Base-by-base conservation (phyloP, 225 moss, liverwort and hornwort genomes). In the Marchantia polymorpha region DNA sequence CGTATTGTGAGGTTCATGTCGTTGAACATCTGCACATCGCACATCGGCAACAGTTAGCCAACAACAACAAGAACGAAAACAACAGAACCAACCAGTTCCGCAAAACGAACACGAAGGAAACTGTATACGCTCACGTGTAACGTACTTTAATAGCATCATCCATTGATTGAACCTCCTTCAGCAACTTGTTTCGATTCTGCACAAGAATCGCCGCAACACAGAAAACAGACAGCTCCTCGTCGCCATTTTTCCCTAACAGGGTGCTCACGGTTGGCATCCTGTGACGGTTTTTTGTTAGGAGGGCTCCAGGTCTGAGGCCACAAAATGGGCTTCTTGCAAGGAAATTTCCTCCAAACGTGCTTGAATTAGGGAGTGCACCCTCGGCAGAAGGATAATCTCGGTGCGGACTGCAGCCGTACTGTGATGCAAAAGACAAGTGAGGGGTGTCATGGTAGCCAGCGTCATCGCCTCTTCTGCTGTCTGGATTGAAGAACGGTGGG, bases 281-380 rank as follows among this genome's bases (percentile, higher is more conserved):
- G 6, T 83, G 89, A 29, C 87, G 88, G 29, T 82, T 80, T 73
- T 87, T 90, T 47, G 79, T 87, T 82, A 93, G 87, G 2, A 93
- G 82, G 50, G 65, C 81, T 65, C 91, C 85, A 8, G 93, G 95
- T 66, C 93, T 79, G 76, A 95, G 82, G 27, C 95, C 95, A 76
- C 95, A 93, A 29, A 95, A 93, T 54, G 93, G 91, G 26, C 90
- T 89, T 61, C 89, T 93, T 0, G 83, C 81, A 4, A 93, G 86
- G 7, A 84, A 72, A 70, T 77, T 86, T 65, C 85, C 90, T 10
- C 85, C 83, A 30, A 85, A 78, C 15, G 59, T 26, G 73, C 67
- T 64, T 7, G 84, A 71, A 71, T 76, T 79, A 12, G 82, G 15
- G 27, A 72, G 46, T 6, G 51, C 50, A 8, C 66, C 61, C 12